Evolutionary conservation across 441 rosid species (phyloP), one percentile per base, ranked within the genome.

Genomic region (Melastoma candidum): DNA sequence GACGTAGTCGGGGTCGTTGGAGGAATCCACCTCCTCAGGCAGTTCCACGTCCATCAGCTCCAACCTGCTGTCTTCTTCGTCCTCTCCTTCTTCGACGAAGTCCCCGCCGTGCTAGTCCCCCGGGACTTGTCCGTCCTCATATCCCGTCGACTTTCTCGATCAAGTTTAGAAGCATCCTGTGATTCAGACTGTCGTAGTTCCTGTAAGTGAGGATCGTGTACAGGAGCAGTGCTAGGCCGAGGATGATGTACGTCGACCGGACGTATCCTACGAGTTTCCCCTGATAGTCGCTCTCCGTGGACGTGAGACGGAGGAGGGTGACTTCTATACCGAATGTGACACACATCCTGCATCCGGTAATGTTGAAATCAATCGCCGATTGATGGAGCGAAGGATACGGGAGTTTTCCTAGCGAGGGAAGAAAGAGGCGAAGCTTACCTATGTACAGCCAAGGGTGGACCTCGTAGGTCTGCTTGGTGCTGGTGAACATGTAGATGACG

Each of bases 401-500:
- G 29, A 12, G 3, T 12, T 7, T 17, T 17, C 22, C 22, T 17
- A 53, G 10, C 51, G 9, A 9, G 8, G 6, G 13, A 52, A 44
- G 29, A 44, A 39, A 26, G 17, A 10, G 11, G 46, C 22, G 22
- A 17, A 17, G 4, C 75, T 17, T 65, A 87, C 97, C 90, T 5
- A 85, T 63, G 53, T 90, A 90, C 11, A 87, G 78, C 71, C 65
- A 80, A 32, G 85, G 86, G 48, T 93, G 72, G 53, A 90, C 75
- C 0, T 51, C 65, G 36, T 90, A 85, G n/a, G 98, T 87, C 67
- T 90, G 93, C 63, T 85, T 90, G 14, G 96, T 85, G 54, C 93
- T 79, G 0, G 96, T 90, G 53, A 87, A 73, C 93, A 87, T 82
- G 77, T 87, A 81, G 66, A 87, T 75, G 45, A 83, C 66, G 44